Evolutionary conservation across 1,284 basidiomycete species (phyloP).

Genomic region (Ustilago tritici): DNA sequence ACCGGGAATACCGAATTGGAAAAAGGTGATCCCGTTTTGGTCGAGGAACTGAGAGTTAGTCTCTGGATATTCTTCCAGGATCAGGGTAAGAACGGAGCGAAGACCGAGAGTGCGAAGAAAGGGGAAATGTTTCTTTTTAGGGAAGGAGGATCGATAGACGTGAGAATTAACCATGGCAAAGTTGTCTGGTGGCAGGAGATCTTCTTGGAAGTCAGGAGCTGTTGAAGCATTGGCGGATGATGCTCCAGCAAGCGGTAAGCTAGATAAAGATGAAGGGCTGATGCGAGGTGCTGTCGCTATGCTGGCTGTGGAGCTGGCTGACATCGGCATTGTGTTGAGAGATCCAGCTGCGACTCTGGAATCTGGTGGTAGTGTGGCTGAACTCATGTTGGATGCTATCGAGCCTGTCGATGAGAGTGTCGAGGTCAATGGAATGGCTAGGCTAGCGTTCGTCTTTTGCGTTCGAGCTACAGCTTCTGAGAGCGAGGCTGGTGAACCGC

Average conservation of each 20-base stretch:
- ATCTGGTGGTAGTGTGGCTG: constrained; percentile 5
- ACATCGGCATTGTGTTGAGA: constrained; percentile 18
- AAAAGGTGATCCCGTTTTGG: constrained; percentile 71
- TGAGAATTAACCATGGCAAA: constrained; percentile 71
- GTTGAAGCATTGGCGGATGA: constrained; percentile 8
- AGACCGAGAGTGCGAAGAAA: constrained; percentile 73
- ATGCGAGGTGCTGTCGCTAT: constrained; percentile 4
- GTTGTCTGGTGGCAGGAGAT: constrained; percentile 67
- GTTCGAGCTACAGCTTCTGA: constrained; percentile 22
- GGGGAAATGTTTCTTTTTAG: constrained; percentile 73
- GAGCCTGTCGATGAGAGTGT: constrained; percentile 35
- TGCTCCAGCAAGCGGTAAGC: not conserved
- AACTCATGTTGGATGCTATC: constrained; percentile 16
- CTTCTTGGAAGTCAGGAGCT: constrained; percentile 31
- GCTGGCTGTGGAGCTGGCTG: constrained; percentile 21
- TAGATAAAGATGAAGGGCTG: constrained; percentile 6
- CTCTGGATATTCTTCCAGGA: constrained; percentile 74
- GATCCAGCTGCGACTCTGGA: not conserved
- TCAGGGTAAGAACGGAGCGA: constrained; percentile 73
- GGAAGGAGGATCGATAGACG: constrained; percentile 73
- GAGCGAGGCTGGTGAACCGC: constrained; percentile 30
- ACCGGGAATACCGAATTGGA: constrained; percentile 74
- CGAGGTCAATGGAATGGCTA: constrained; percentile 19
- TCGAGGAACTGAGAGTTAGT: constrained; percentile 72
- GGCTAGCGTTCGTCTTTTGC: not conserved